phyloP scores from a whole-genome alignment of 306 rosid genomes.

The Lathyrus aphaca region DNA sequence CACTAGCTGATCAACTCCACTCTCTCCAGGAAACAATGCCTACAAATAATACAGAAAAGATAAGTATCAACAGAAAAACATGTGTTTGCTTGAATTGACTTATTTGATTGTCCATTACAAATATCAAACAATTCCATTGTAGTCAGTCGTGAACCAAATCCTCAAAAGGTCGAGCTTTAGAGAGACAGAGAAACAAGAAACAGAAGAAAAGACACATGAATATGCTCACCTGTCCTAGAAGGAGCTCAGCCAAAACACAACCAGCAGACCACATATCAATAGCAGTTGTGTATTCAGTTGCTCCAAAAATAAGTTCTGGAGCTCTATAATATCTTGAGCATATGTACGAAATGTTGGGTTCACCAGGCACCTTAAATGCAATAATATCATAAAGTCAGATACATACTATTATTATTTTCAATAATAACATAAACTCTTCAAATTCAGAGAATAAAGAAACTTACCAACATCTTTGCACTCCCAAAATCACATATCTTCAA shows the following conservation, averaged over 20 bases:
- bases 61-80: conserved; percentile 26
- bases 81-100: neutral
- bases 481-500: conserved; percentile 94
- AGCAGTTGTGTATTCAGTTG: conserved; percentile 92
- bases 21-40: conserved; percentile 96
- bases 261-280: conserved; percentile 98
- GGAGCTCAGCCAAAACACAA: conserved; percentile 93
- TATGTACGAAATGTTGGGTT: conserved; percentile 92
- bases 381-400: conserved; percentile 33
- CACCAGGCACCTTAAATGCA: conserved; percentile 79
- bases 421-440: neutral
- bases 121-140: neutral
- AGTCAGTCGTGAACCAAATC: neutral
- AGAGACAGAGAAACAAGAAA: neutral
- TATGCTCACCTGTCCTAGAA: conserved; percentile 75
- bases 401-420: neutral
- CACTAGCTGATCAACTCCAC: conserved; percentile 95
- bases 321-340: conserved; percentile 96
- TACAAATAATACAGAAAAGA: conserved; percentile 47
- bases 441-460: conserved; percentile 33
- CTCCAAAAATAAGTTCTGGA: conserved; percentile 97
- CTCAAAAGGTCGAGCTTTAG: neutral
- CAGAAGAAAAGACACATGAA: neutral
- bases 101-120: neutral
- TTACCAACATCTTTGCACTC: conserved; percentile 93